Evolutionary conservation across 345 rosid genomes (phyloP).

Genomic region (Aethionema arabicum): DNA sequence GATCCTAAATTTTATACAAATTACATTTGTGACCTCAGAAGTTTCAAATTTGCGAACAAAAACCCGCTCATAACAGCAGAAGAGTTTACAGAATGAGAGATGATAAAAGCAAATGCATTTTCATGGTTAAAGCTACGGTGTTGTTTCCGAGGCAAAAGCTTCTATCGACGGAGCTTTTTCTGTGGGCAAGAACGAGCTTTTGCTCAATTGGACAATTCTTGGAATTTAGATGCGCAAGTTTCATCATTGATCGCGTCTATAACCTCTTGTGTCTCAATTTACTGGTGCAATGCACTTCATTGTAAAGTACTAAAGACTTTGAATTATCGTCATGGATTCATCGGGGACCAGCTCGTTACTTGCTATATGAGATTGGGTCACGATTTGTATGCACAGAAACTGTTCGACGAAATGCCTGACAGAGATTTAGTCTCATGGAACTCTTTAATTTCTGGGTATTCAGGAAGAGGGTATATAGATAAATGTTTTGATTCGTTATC

Average conservation of each 20-base stretch:
- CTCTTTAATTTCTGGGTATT: slow-evolving; percentile 56
- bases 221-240: slow-evolving; percentile 42
- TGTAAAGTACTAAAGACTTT: slow-evolving; percentile 50
- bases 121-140: slow-evolving; percentile 8
- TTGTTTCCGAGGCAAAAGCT: background rate
- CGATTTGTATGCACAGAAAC: slow-evolving; percentile 39
- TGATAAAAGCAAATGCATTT: slow-evolving; percentile 14
- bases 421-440: slow-evolving; percentile 70
- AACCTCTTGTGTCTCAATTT: slow-evolving; percentile 43
- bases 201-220: slow-evolving; percentile 22
- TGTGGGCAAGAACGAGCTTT: slow-evolving; percentile 19
- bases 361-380: slow-evolving; percentile 42
- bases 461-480: slow-evolving; percentile 38
- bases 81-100: background rate
- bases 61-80: too few species aligned
- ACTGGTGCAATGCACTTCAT: slow-evolving; percentile 43
- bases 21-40: too few species aligned
- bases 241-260: slow-evolving; percentile 46
- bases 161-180: background rate
- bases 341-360: slow-evolving; percentile 61
- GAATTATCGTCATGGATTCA: slow-evolving; percentile 57
- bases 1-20: too few species aligned
- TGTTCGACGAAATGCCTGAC: slow-evolving; percentile 67
- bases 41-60: too few species aligned
- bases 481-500: slow-evolving; percentile 40